Conservation (phyloP, 306 rosid species). For the Casuarina equisetifolia region DNA sequence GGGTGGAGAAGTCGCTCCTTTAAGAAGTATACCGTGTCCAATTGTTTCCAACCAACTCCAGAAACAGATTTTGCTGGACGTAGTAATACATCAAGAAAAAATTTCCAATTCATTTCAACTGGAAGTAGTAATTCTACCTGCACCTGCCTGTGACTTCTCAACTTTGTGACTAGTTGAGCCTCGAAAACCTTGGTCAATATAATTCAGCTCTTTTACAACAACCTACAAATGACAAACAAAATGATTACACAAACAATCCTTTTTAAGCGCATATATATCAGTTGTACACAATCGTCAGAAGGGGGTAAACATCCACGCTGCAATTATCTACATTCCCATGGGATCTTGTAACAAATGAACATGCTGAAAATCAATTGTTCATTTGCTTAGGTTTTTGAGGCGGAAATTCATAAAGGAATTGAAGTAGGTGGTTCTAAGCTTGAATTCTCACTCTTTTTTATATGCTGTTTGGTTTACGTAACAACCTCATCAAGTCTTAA, state of each 20-base stretch:
- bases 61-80: constrained; percentile 3
- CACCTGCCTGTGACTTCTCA: constrained; percentile 19
- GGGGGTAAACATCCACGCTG: not conserved
- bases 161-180: constrained; percentile 10
- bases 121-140: constrained; percentile 34
- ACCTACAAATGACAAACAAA: constrained; percentile 41
- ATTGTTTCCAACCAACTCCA: constrained; percentile 2
- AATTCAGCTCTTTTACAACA: constrained; percentile 52
- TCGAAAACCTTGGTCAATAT: constrained; percentile 35
- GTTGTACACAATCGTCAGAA: not conserved
- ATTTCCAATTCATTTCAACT: not conserved
- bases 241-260: not conserved
- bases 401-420: too few species aligned
- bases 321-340: too few species aligned
- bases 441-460: too few species aligned
- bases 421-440: too few species aligned
- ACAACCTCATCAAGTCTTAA: too few species aligned
- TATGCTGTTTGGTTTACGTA: too few species aligned
- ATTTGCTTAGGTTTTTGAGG: too few species aligned
- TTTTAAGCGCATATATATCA: not conserved
- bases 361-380: too few species aligned
- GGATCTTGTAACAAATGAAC: too few species aligned
- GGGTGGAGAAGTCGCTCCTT: not conserved
- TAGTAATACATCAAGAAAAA: constrained; percentile 7
- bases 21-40: not conserved